Base-by-base conservation (phyloP, 768 basidiomycete species). In the Rhodotorula kratochvilovae region DNA sequence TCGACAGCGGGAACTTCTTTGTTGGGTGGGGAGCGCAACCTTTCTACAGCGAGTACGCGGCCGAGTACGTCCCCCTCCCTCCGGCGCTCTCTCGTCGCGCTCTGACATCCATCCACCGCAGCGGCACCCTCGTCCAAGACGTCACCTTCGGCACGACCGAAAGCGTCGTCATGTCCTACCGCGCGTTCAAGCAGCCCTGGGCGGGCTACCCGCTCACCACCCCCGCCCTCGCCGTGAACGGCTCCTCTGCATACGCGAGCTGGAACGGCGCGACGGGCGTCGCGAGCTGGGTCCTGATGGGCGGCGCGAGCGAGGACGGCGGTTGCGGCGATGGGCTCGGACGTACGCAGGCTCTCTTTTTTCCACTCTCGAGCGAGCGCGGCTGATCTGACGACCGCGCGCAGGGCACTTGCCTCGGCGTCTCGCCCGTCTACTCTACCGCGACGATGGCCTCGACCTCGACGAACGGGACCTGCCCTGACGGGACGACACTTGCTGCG, bases 111-210 rank as follows among this genome's bases (percentile, higher is more conserved):
- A n/a, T n/a, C n/a, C n/a, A n/a, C n/a, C 46, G 62, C 51, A 63
- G 62, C n/a, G 79, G 74, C 1, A 66, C 61, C 12, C 56, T 77
- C 5, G 48, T 78, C 23, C 76, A 70, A 39, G 68, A 72, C 19
- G 76, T 69, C 29, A 71, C 72, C 15, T 78, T 78, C 51, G 78
- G 74, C 35, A 29, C 51, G 19, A 35, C 39, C 16, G 62, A 51
- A 19, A 67, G 65, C 4, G 66, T 73, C 51, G 77, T 78, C 25
- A 76, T 78, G 60, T 50, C 46, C 7, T 61, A 61, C 25, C 61
- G 61, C 33, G 61, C 46, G 2, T 61, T 31, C 61, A 61, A 61
- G 61, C 21, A 48, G 12, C 1, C 61, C 29, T 61, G 61, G 61
- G 19, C 23, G 5, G 61, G 61, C 33, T 12, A 21, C 16, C 61